Evolutionary conservation across 2,329 filamentous ascomycete genomes (phyloP), one percentile per base, ranked within the genome.

Genomic region (Alternaria brassicae): DNA sequence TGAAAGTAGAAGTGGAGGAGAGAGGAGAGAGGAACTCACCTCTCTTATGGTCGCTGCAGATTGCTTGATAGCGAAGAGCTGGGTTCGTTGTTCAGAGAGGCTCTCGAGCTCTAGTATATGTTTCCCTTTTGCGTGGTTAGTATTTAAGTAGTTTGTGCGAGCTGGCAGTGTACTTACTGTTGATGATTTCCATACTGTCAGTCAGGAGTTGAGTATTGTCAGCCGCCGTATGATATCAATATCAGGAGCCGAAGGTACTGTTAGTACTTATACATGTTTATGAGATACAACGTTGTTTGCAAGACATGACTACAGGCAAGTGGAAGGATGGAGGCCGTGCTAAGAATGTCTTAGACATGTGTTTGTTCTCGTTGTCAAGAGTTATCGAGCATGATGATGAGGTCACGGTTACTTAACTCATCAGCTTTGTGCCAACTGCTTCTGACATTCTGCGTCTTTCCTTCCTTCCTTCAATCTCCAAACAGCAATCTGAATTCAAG

Each of bases 221-320:
- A 25, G 13, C 0, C 4, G 15, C n/a, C 12, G 34, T 17, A 2
- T n/a, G 6, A 7, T 2, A 3, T 3, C 0, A 4, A 42, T 9
- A 25, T n/a, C 28, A 8, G 17, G 13, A 23, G 17, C 12, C 17
- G 13, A 32, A 34, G 19, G 28, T 3, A 25, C 5, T 4, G 19
- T 13, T 1, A 48, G 10, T 48, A 32, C 8, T 48, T 25, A 10
- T 23, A 48, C 15, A 34, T 1, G 28, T 23, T 32, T 1, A 34
- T 9, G 17, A n/a, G 30, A 13, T 12, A 23, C 28, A 6, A 6
- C 10, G 19, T 48, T 48, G 19, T 30, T 34, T 8, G 19, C n/a
- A 23, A 19, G 30, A 21, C 13, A 21, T 48, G 19, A 32, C 44
- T 34, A 34, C 44, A 32, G 10, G 19, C 44, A 34, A 7, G 30